A percentile compares a stretch with the other conserved stretches of the same genome.
phyloP scores from a whole-genome alignment of 768 basidiomycete species.

The Lactarius hatsudake region DNA sequence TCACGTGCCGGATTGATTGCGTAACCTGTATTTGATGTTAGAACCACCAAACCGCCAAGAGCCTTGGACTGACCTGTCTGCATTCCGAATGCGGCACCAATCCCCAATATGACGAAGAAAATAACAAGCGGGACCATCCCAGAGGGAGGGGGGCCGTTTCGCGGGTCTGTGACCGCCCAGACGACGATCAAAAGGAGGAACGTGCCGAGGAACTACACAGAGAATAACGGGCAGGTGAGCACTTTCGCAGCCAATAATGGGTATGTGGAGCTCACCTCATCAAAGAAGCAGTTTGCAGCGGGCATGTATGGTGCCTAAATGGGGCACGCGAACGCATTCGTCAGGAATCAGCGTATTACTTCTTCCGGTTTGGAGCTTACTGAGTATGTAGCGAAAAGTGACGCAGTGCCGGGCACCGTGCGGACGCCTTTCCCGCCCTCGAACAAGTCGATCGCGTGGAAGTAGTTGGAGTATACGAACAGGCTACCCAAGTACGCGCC shows the following conservation, averaged over 20 bases:
- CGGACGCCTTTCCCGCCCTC: constrained; percentile 56
- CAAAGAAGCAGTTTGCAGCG: constrained; percentile 43
- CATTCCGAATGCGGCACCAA: constrained; percentile 56
- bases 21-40: constrained; percentile 38
- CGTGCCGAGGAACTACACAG: constrained; percentile 50
- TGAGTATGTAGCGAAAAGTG: constrained; percentile 59
- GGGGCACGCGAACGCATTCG: neutral
- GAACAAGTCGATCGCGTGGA: constrained; percentile 60
- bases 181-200: constrained; percentile 53
- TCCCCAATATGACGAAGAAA: constrained; percentile 54
- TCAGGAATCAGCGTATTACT: neutral
- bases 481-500: constrained; percentile 60
- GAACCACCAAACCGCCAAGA: neutral
- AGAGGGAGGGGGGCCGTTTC: constrained; percentile 47
- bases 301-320: constrained; percentile 42
- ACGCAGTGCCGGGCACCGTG: constrained; percentile 52
- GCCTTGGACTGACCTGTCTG: constrained; percentile 40
- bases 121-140: constrained; percentile 54
- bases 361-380: constrained; percentile 36
- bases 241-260: neutral
- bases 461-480: constrained; percentile 60
- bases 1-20: constrained; percentile 71
- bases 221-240: neutral
- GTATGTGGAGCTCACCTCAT: constrained; percentile 36
- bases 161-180: constrained; percentile 50